Evolutionary conservation across 371 early-diverging fungal genomes (phyloP), one percentile per base, ranked within the genome.

Genomic region (Parasitella parasitica): DNA sequence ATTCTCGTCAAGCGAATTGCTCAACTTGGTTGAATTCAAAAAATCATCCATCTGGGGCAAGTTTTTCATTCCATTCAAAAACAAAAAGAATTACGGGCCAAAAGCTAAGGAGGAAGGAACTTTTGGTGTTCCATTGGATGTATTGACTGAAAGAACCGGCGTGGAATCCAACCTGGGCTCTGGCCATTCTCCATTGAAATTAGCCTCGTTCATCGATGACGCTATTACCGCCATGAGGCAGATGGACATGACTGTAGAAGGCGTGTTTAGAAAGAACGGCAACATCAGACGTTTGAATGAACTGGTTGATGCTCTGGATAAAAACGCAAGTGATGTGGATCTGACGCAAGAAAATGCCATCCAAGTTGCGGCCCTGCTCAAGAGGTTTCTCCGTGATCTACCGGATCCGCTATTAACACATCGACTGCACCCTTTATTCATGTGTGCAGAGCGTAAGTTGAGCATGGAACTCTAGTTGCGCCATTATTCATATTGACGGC

Each of bases 231-330:
- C 89, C 6, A 80, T 98, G 82, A 80, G 86, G 32, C 78, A 83
- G 34, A 94, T 71, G 91, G 94, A 97, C 69, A 85, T 98, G 86
- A 81, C 90, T 0, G 87, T 92, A 12, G 97, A 97, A 72, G 98
- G 98, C 15, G 88, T 97, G 2, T 98, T 98, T 82, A 84, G 98
- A 57, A 97, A 96, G 75, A 98, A 96, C 66, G 98, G 98, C 16
- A 97, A 98, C 67, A 95, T 97, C 63, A 79, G 93, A 56, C 71
- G 91, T 27, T 75, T 97, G 35, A 93, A 93, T 54, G 91, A 92
- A 35, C 61, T 95, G 26, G 83, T 85, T 7, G 97, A 97, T 27
- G 76, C 83, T 0, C 73, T 87, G 16, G 95, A 97, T 67, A 85
- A 81, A 63, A 89, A 94, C 63, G 92, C 92, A n/a, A 63, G 80